Base-by-base conservation (phyloP, 352 stramenopile species). In the Globisporangium middletonii region DNA sequence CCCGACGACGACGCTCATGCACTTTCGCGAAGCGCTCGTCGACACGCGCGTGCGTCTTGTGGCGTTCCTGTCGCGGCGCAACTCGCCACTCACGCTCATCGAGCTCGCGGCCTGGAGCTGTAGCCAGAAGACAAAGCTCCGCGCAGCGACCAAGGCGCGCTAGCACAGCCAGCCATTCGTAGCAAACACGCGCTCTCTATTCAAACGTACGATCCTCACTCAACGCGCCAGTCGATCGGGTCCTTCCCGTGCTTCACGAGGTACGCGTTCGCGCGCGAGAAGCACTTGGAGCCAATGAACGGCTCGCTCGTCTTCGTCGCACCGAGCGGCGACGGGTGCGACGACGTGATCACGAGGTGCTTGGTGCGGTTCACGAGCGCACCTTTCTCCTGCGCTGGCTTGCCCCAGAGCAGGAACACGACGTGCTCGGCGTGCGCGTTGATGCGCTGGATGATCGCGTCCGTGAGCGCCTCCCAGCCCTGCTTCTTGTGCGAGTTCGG, bases 361-460 rank as follows among this genome's bases (percentile, higher is more conserved):
- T 87, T 91, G 11, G 53, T 73, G 35, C 65, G 55, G 64, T 97
- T 77, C 51, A 98, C 94, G 45, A 85, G 61, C 15, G 67, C 74
- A 23, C 74, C 72, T 57, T 93, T 97, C 44, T 81, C 65, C 59
- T 97, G 87, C 11, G 97, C 97, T 37, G 95, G 96, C 60, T 98
- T 98, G 23, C 97, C 97, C 97, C 97, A 99, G 8, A 99, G 77
- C 62, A 99, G 63, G 71, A 99, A 99, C 0, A 99, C 97, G 18
- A 99, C 77, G 67, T 96, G 77, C 18, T 67, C 69, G 33, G 83
- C 63, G 55, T 94, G 60, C 55, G 76, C 72, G 57, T 81, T 96
- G 47, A 98, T 68, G 51, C 74, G 71, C 50, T 86, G 72, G 47
- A 99, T 94, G 57, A 99, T 75, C 37, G 86, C 86, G 71, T 99